Evolutionary conservation across 371 early-diverging fungal species (phyloP), one percentile per base, ranked within the genome.

Genomic region (Chytridiales sp.): DNA sequence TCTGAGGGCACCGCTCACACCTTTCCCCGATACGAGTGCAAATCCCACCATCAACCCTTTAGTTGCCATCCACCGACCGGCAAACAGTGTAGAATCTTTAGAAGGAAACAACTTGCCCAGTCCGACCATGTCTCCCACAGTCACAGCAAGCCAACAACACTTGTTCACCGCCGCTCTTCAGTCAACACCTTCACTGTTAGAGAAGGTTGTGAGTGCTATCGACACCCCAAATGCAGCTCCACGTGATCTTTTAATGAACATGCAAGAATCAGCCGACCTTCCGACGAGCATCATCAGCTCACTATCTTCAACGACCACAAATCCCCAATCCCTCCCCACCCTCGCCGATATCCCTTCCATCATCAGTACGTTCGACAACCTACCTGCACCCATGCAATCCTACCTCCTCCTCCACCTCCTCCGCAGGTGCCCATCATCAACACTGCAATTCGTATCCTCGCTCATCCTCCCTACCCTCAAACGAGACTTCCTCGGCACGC

Each of bases 381-480:
- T 90, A 21, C 88, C 91, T 1, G 51, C 77, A 0, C 74, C 73
- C 21, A 72, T 92, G 60, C 86, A 92, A 71, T 78, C 84, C 15
- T 89, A 87, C 43, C 69, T 90, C 61, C 80, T 93, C 26, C 80
- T 84, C 57, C 88, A 92, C 46, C 70, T 93, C 9, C 78, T 93
- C 15, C 74, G 76, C 6, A 82, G 89, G n/a, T 84, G 78, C 35
- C 80, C 86, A 5, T 76, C 79, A 26, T 77, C 81, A 3, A 82
- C 91, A 0, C 81, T 95, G 42, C 93, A 93, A 69, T 87, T 88
- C 69, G 84, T 89, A 4, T 81, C 86, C 56, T 82, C 86, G 15
- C 68, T 87, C 11, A 83, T 94, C 47, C 76, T 84, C 34, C 89
- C 93, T 0, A 84, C 85, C 4, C 80, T 95, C 58, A 89, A 91